Evolutionary conservation across 352 stramenopile species (phyloP).

Genomic region (Globisporangium cederbergense): DNA sequence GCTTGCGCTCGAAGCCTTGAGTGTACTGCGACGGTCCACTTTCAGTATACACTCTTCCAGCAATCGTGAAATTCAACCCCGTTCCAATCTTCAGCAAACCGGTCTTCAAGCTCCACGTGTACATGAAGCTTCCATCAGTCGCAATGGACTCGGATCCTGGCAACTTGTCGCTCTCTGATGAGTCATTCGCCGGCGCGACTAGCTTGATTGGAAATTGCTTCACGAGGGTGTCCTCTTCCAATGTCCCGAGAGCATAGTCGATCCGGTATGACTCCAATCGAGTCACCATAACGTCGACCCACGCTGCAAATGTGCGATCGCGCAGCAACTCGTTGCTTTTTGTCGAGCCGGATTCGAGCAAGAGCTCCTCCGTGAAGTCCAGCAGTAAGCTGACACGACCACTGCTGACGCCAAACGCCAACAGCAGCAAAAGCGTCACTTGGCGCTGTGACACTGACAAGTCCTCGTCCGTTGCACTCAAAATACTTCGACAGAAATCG

Average conservation of each 20-base stretch:
- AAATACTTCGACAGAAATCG: conserved; percentile 42
- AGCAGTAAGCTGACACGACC: conserved; percentile 48
- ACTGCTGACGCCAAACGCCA: conserved; percentile 56
- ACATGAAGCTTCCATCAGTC: conserved; percentile 66
- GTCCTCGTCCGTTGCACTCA: conserved; percentile 19
- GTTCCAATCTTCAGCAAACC: conserved; percentile 69
- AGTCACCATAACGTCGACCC: conserved; percentile 34
- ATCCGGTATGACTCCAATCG: conserved; percentile 55
- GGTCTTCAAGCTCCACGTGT: conserved; percentile 41
- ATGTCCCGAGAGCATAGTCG: conserved; percentile 46
- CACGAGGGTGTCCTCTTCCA: conserved; percentile 34
- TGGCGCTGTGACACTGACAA: conserved; percentile 24
- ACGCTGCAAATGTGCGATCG: conserved; percentile 30
- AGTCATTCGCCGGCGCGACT: conserved; percentile 20
- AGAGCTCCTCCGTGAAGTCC: conserved; percentile 39
- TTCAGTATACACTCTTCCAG: conserved; percentile 59
- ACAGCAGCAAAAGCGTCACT: conserved; percentile 40
- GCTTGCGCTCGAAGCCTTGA: conserved; percentile 19
- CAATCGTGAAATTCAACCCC: conserved; percentile 64
- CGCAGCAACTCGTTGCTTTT: conserved; percentile 14
- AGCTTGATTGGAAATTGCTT: conserved; percentile 52
- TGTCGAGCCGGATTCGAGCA: not conserved
- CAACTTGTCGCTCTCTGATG: conserved; percentile 15
- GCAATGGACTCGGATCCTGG: conserved; percentile 31
- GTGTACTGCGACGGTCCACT: conserved; percentile 29